Evolutionary conservation across 148 eudicot genomes (phyloP), one percentile per base, ranked within the genome.

Genomic region (Heliosperma pusillum): DNA sequence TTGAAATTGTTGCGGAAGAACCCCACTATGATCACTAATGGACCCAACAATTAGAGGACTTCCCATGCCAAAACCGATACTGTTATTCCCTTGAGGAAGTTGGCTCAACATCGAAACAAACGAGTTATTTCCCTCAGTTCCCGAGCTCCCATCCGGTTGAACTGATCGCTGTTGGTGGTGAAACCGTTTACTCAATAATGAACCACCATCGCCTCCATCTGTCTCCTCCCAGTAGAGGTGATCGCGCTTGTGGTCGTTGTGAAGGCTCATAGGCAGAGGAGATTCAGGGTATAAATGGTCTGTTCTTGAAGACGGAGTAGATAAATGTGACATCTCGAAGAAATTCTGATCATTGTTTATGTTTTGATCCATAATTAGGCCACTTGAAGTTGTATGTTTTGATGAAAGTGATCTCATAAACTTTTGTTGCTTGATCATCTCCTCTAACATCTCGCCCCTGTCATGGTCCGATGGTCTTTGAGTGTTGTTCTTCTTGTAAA

Each of bases 401-500:
- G 83, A 50, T 36, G 80, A 72, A 52, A 81, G 19, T 62, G 81
- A 45, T 42, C 74, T 73, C 75, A 81, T 73, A 12, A 68, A 42
- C 47, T 77, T 77, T 56, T 81, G 80, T 74, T 77, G 84, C 62
- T 81, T 81, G 30, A 81, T 81, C 74, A 77, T 68, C 58, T 81
- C 80, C 30, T 81, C 83, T 4, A 81, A 53, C 40, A 72, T n/a
- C 52, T 84, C 82, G 27, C 82, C 79, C 25, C 80, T 72, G 15
- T 81, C 82, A 5, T 79, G 80, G 7, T 78, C 82, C 53, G 45
- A 26, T 20, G 84, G 73, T 66, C 82, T 71, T 29, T 73, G 82
- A 3, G 77, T 40, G 81, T 79, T 81, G 80, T 76, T 82, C 70
- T 84, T 84, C 87, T 84, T 84, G 81, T 84, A 84, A 11, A 84